Evolutionary conservation across 768 basidiomycete species (phyloP), one percentile per base, ranked within the genome.

Genomic region (Mycena metata): DNA sequence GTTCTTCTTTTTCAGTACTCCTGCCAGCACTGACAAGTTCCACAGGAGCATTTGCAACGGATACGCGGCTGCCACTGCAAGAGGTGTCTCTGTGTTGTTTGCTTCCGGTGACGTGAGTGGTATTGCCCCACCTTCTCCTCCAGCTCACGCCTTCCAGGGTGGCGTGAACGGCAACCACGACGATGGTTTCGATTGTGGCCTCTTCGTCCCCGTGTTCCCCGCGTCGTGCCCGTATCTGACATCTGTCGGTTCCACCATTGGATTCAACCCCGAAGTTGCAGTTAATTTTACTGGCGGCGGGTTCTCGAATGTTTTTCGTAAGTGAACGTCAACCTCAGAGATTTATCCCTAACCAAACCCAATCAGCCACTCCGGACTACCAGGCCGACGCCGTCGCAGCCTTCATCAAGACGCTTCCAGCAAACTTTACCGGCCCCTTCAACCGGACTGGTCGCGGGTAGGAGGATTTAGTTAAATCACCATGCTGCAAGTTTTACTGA

Each of bases 31-130:
- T 80, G 83, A 42, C 81, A n/a, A 83, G 21, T 85, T 86, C 35
- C 83, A 88, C 45, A 64, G 68, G 2, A 87, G 85, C n/a, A 85
- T 86, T 2, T 87, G 86, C n/a, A 84, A 82, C 69, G 76, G 79
- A 26, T 54, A 84, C 52, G 23, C 79, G 15, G 41, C 83, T 68
- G 82, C 82, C 5, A 72, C 74, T 0, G 79, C 77, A 23, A 78
- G 66, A 11, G 66, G 66, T 43, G 19, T 67, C 24, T 67, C 66
- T 36, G 41, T 67, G 10, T 17, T 67, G 21, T 67, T 55, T 56
- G 58, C 66, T 45, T 67, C 66, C 23, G 66, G 66, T 21, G 66
- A 67, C 43, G 66, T 60, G 10, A 4, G 65, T 66, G n/a, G 39
- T 30, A n/a, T 52, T 41, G 30, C 24, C 39, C 21, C 57, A 15